phyloP scores from a whole-genome alignment of 2,329 filamentous ascomycete genomes.

The Hypoxylon sp. region DNA sequence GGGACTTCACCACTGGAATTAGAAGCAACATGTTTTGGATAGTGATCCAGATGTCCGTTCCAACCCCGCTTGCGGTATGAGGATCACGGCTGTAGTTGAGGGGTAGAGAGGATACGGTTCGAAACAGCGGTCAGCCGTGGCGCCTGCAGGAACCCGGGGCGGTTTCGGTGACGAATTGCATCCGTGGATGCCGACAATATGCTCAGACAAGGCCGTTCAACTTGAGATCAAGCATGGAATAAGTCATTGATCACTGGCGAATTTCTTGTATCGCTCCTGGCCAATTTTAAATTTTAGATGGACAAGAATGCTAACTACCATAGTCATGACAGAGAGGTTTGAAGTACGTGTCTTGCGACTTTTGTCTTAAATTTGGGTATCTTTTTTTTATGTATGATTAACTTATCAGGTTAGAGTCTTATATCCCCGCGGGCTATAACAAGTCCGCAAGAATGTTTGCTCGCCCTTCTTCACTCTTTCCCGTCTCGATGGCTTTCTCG shows the following conservation, averaged over 20 bases:
- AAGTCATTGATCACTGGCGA: not conserved
- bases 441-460: conserved; percentile 31
- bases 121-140: not conserved
- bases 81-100: not conserved
- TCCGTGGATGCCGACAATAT: not conserved
- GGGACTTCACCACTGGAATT: not conserved
- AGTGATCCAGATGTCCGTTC: not conserved
- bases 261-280: not conserved
- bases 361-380: conserved; percentile 33
- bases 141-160: not conserved
- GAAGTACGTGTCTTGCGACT: conserved; percentile 11
- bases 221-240: not conserved
- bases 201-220: not conserved
- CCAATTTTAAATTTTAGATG: not conserved
- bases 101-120: not conserved
- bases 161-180: not conserved
- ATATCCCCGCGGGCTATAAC: conserved; percentile 23
- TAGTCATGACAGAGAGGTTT: too few species aligned
- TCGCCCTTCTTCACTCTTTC: conserved; percentile 34
- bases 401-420: conserved; percentile 20
- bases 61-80: not conserved
- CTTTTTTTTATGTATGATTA: conserved; percentile 20
- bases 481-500: conserved; percentile 32
- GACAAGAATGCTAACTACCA: too few species aligned
- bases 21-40: not conserved